Base-by-base conservation (phyloP, 371 early-diverging fungal species). In the Modicella reniformis region DNA sequence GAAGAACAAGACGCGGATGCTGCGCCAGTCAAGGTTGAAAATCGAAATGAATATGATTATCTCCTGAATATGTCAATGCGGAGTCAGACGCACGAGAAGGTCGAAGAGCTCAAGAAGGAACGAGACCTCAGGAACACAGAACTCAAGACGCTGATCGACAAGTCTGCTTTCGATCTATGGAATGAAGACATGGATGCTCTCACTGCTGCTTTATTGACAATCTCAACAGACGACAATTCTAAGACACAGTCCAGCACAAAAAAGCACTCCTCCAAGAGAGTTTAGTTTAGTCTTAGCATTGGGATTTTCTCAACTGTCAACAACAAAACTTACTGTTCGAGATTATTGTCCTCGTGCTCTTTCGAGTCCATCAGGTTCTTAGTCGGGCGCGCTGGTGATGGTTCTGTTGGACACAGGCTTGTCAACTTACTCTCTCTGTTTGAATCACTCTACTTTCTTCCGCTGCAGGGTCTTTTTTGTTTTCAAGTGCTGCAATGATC, bases 11-110 rank as follows among this genome's bases (percentile, higher is more conserved):
- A 57, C 15, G 83, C 83, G 34, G 82, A 89, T 17, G 85, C 84
- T 15, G 87, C 84, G 15, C 84, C 79, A 4, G 83, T 75, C 3
- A 76, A 70, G 26, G 81, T 37, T 17, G 72, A 65, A 19, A 82
- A 59, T 15, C 68, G 79, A 25, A 77, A 71, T 15, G 96, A 93
- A 28, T 99, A 89, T 74, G 96, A 98, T 68, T 99, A 99, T 72
- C 85, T 99, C 37, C 86, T 99, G 59, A 81, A 86, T 15, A 97
- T 99, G 94, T 93, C 94, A 29, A 93, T 99, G 25, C 92, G 92
- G 85, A 94, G 88, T 56, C 88, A 99, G 67, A 99, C 99, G 1
- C 72, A 76, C 57, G 97, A 99, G 75, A 96, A 95, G 87, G 92
- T 96, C 21, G 90, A 94, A 21, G 89, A 93, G 68, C 85, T 99